These are phyloP conservation scores for Colletotrichum endophyticum DNA, from an alignment of 2,329 filamentous ascomycete genomes.

Conservation along the genomic window DNA sequence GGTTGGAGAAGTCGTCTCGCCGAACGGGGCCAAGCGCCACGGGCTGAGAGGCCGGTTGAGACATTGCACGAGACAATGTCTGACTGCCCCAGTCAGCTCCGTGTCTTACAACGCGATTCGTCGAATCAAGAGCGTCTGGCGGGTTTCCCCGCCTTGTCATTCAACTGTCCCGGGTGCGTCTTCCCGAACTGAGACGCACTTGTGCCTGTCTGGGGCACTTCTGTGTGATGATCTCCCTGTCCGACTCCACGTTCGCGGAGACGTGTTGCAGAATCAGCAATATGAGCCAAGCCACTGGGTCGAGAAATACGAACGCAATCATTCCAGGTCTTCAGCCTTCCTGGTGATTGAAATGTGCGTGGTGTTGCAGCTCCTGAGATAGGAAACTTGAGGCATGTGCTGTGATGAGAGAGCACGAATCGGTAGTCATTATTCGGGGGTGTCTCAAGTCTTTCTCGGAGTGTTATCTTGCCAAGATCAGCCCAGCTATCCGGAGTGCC, in stretches of 20 bases:
- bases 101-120: not conserved
- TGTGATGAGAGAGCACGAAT: not conserved
- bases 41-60: not conserved
- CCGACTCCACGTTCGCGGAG: not conserved
- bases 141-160: not conserved
- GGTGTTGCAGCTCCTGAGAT: not conserved
- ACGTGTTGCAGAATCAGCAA: not conserved
- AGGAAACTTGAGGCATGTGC: not conserved
- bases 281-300: not conserved
- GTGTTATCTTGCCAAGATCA: not conserved
- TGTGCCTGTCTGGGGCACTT: not conserved
- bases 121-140: not conserved
- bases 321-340: not conserved
- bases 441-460: not conserved
- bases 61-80: not conserved
- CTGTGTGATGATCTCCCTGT: not conserved
- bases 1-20: not conserved
- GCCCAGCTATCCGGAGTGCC: not conserved
- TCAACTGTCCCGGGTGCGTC: not conserved
- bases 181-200: not conserved
- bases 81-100: not conserved
- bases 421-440: not conserved
- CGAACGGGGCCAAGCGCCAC: not conserved
- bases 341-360: not conserved
- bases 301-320: not conserved